Evolutionary conservation across 1,284 basidiomycete species (phyloP), one percentile per base, ranked within the genome.

Genomic region (Leccinum subspadiceum): DNA sequence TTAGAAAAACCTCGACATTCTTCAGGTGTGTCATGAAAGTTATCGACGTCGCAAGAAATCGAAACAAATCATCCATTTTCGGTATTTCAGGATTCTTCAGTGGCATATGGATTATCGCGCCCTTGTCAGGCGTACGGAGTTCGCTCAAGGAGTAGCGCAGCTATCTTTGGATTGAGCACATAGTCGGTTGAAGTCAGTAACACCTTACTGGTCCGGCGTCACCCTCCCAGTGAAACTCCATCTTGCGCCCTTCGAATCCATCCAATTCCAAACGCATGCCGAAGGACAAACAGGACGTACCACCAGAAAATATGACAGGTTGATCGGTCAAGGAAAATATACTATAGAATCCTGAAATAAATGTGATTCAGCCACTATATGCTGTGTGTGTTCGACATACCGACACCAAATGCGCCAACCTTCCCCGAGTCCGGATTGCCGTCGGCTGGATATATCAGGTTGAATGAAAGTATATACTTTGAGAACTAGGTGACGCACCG

Each of bases 21-120:
- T 24, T 24, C 24, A 24, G 24, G 24, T 24, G 24, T 24, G 24
- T 24, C 24, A 24, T 24, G 24, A 24, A 24, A 24, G 24, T 24
- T 0, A 24, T 24, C 24, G 24, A 24, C 24, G 24, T 24, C 24
- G 24, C 24, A 24, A 24, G 24, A 24, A 24, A 24, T 24, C 5
- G 24, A 6, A 24, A 24, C 24, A 24, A 24, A 24, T 24, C 24
- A 24, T 24, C 1, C 24, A 86, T 81, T 9, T 84, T 81, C 13
- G 95, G 94, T 50, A 96, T 88, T 0, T 92, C 85, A 0, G 82
- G 79, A 1, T 96, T 90, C 31, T 95, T 84, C 1, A 98, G 81
- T 3, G 81, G 79, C 90, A 98, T 95, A 61, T 91, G 83, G 74
- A 99, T 96, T 0, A 86, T 84, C 3, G 96, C 96, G 93, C 93